Evolutionary conservation across 139 green algal species (phyloP), one percentile per base, ranked within the genome.

Genomic region (Trebouxia sp.): DNA sequence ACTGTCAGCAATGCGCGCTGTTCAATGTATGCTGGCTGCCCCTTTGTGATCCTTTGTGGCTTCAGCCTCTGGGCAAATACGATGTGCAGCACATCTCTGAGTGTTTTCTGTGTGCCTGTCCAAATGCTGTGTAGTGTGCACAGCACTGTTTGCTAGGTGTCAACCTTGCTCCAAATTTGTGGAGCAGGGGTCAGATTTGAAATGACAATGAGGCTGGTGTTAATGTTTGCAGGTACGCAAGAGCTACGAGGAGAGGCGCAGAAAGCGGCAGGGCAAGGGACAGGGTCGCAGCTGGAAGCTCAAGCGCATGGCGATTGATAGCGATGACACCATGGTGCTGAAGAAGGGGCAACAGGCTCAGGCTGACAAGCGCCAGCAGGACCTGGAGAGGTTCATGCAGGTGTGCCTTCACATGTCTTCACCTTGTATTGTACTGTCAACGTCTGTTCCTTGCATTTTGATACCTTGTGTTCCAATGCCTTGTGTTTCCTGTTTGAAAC

Each of bases 161-260:
- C n/a, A n/a, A n/a, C n/a, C n/a, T n/a, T n/a, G n/a, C n/a, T n/a
- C n/a, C n/a, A n/a, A n/a, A n/a, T n/a, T n/a, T 39, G n/a, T 66
- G 55, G n/a, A 66, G 26, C 1, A 17, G 4, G n/a, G n/a, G n/a
- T n/a, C n/a, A n/a, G n/a, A n/a, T n/a, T n/a, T n/a, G n/a, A n/a
- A n/a, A 22, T 66, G 55, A 37, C n/a, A 66, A 7, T 66, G 55
- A 66, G 14, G 26, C 37, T 35, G 22, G 30, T 66, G 74, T 37
- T 48, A n/a, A 15, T 77, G 24, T 6, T 3, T 9, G 4, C 74
- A 87, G 79, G 78, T 97, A 62, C 85, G 90, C 38, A 98, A 98
- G 90, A 92, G 82, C 70, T 98, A 98, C 82, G 92, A 97, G 84
- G 94, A 98, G 85, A 91, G 92, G 85, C 84, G 96, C 41, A 78